A percentile compares a stretch with the other conserved stretches of the same genome.
Evolutionary conservation across 768 basidiomycete genomes (phyloP).

Genomic region (Lentinula raphanica): DNA sequence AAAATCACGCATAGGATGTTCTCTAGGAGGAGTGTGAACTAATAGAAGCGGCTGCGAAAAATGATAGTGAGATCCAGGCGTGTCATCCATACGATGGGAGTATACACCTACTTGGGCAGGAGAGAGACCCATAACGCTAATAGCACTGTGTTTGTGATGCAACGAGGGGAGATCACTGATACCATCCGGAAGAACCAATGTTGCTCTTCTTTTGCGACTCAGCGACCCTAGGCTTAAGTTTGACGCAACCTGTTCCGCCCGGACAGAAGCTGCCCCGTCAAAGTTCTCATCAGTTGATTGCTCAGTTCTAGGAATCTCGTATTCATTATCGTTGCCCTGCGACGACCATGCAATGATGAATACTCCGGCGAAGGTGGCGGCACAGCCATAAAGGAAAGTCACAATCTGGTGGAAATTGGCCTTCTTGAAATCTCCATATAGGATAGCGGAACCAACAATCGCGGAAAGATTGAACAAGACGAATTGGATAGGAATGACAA

Average conservation of each 20-base stretch:
- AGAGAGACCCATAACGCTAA: constrained; percentile 66
- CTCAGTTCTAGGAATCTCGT: constrained; percentile 24
- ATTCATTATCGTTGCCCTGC: constrained; percentile 16
- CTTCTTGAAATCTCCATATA: constrained; percentile 89
- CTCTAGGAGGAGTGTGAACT: constrained; percentile 59
- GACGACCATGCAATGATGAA: constrained; percentile 78
- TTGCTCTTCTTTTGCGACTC: constrained; percentile 34
- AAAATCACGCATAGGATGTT: constrained; percentile 29
- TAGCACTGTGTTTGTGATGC: constrained; percentile 47
- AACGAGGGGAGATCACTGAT: constrained; percentile 40
- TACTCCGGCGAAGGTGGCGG: constrained; percentile 85
- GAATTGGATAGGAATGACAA: constrained; percentile 93
- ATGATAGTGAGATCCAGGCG: not conserved
- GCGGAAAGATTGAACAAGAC: constrained; percentile 92
- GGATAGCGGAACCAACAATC: constrained; percentile 86
- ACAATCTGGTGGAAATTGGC: constrained; percentile 77
- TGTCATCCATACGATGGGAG: not conserved
- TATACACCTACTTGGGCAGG: constrained; percentile 56
- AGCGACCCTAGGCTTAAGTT: constrained; percentile 24
- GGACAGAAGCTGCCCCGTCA: constrained; percentile 10
- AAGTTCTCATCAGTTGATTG: constrained; percentile 22
- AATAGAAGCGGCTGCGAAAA: constrained; percentile 53
- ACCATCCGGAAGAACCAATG: constrained; percentile 46
- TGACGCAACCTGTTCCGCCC: constrained; percentile 20
- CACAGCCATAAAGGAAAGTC: constrained; percentile 83